Base-by-base conservation (phyloP, 2,329 filamentous ascomycete species). In the Blastomyces parvus region DNA sequence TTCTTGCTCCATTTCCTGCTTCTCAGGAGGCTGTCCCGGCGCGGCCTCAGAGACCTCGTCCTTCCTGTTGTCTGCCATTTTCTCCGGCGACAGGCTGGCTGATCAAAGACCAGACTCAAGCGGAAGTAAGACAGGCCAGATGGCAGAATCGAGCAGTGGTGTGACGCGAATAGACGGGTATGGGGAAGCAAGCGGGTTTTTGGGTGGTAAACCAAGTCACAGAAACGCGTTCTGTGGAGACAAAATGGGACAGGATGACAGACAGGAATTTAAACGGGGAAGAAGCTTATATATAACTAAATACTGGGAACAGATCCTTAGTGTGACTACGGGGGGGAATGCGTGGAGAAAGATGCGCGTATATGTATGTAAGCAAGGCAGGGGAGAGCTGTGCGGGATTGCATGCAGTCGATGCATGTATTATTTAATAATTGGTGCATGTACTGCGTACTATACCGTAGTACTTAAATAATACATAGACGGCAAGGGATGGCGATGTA, bases 291-390 rank as follows among this genome's bases (percentile, higher is more conserved):
- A 36, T 55, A 55, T 36, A 33, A n/a, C n/a, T n/a, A n/a, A n/a
- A n/a, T n/a, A n/a, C 52, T n/a, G 13, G 25, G 22, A 50, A 50
- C 3, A 36, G 52, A 19, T 4, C 7, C 30, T 25, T 19, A 1
- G 27, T 55, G 52, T 13, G 19, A 55, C n/a, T n/a, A n/a, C n/a
- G n/a, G n/a, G n/a, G n/a, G n/a, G n/a, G n/a, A n/a, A n/a, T n/a
- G n/a, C n/a, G n/a, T n/a, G n/a, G n/a, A n/a, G n/a, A n/a, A n/a
- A n/a, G n/a, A n/a, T n/a, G n/a, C n/a, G n/a, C 25, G n/a, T 22
- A 22, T 25, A 17, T 17, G n/a, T 53, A 55, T 55, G 52, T 55
- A 55, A 55, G 52, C 52, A 55, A 50, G 46, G 46, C 46, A 50
- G 8, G 46, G 52, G n/a, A 33, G 25, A 55, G 52, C 27, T n/a